Conservation (phyloP, 345 rosid genomes). For the Nephelium lappaceum region DNA sequence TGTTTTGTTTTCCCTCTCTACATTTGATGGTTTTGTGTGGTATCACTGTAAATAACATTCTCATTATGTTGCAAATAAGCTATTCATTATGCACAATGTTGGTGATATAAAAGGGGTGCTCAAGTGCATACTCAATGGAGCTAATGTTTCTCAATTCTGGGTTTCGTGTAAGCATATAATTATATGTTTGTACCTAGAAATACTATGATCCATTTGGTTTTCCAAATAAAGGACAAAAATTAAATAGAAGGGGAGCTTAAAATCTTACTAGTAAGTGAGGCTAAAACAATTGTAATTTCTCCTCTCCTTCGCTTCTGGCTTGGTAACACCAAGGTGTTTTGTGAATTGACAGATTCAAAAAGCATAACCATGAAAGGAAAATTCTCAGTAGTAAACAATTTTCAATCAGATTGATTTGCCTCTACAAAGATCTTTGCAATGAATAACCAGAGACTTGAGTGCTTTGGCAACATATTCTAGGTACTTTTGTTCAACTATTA, state of each 20-base stretch:
- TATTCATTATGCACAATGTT: constrained; percentile 8
- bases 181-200: background rate
- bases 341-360: too few species aligned
- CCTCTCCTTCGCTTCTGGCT: background rate
- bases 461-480: background rate
- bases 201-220: background rate
- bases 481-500: background rate
- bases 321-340: background rate
- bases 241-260: background rate
- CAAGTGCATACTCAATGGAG: background rate
- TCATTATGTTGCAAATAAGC: background rate
- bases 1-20: constrained; percentile 2
- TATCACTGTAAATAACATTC: constrained; percentile 36
- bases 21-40: constrained; percentile 28
- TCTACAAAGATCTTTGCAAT: background rate
- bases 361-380: background rate
- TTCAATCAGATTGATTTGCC: too few species aligned
- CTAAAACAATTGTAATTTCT: background rate
- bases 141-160: background rate
- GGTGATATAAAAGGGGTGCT: background rate
- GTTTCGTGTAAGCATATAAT: background rate
- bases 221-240: background rate
- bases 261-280: background rate
- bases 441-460: background rate
- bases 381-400: too few species aligned